A percentile compares a stretch with the other conserved stretches of the same genome.
Conservation (phyloP, 305 asterid species). For the Solanum hybrid region DNA sequence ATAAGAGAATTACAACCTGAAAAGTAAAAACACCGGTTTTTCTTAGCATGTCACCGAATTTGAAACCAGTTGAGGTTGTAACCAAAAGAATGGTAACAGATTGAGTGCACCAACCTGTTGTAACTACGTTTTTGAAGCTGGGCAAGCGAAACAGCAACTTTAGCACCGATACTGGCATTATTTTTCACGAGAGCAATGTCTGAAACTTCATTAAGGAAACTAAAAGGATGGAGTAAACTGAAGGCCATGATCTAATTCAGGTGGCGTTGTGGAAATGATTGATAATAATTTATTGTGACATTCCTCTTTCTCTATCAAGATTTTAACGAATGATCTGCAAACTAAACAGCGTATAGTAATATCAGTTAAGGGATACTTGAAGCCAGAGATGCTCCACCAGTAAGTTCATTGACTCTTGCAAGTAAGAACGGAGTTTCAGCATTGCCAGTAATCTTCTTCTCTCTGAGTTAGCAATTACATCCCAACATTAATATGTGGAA, state of each 20-base stretch:
- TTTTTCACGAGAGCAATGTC: constrained; percentile 89
- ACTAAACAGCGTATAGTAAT: neutral
- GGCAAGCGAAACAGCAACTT: constrained; percentile 69
- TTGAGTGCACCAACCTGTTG: neutral
- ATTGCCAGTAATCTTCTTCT: constrained; percentile 66
- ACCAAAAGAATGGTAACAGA: neutral
- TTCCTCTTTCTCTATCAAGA: neutral
- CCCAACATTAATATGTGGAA: neutral
- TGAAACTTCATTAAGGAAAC: constrained; percentile 37
- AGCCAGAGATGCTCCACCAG: constrained; percentile 86
- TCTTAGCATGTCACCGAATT: neutral
- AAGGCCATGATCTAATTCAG: neutral
- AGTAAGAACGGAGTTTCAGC: constrained; percentile 93
- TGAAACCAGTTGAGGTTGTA: constrained; percentile 5
- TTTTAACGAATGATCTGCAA: neutral
- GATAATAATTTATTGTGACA: neutral
- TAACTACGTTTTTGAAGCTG: constrained; percentile 28
- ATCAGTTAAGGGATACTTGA: constrained; percentile 63
- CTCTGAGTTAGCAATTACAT: constrained; percentile 38
- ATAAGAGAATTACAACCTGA: neutral
- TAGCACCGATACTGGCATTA: constrained; percentile 73
- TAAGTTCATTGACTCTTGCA: constrained; percentile 74
- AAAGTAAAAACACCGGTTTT: neutral
- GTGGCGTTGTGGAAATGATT: neutral
- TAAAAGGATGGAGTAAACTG: neutral